Evolutionary conservation across 768 basidiomycete species (phyloP).

Genomic region (Tulasnella calospora): DNA sequence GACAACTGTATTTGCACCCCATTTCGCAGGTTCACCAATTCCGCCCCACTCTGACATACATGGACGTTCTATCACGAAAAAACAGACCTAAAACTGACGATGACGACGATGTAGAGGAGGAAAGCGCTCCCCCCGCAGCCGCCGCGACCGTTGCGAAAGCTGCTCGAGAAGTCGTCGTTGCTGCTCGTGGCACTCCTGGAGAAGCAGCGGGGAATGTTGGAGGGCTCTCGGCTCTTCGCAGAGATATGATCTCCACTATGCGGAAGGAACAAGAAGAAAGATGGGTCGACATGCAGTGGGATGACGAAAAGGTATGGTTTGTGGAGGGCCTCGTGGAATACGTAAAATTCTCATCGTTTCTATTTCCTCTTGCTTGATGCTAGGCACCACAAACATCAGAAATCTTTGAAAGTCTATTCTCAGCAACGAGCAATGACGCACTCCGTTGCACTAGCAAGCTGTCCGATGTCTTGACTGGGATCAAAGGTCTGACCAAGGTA

Average conservation of each 20-base stretch:
- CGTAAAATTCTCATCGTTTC: background rate
- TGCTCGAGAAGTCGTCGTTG: slow-evolving; percentile 18
- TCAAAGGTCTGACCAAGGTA: background rate
- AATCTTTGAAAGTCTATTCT: background rate
- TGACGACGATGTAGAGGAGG: slow-evolving; percentile 28
- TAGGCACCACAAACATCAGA: background rate
- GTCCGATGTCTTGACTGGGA: background rate
- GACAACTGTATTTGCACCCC: slow-evolving; percentile 70
- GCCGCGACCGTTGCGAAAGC: slow-evolving; percentile 50
- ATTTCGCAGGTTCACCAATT: slow-evolving; percentile 75
- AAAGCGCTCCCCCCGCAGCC: slow-evolving; percentile 62
- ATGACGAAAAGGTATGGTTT: slow-evolving; percentile 51
- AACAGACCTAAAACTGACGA: slow-evolving; percentile 40
- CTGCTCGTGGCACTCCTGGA: slow-evolving; percentile 12
- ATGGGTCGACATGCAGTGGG: slow-evolving; percentile 67
- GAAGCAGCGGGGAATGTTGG: slow-evolving; percentile 39
- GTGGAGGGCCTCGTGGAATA: background rate
- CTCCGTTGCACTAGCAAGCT: background rate
- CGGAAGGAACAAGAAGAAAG: slow-evolving; percentile 71
- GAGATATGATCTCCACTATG: slow-evolving; percentile 73
- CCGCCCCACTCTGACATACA: slow-evolving; percentile 74
- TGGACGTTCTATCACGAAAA: slow-evolving; percentile 68
- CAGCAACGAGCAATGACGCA: background rate
- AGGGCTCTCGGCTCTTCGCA: slow-evolving; percentile 61
- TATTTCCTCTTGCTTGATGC: background rate